Evolutionary conservation across 1,139 yeast species (phyloP).

Genomic region (Suhomyces wounanorum): DNA sequence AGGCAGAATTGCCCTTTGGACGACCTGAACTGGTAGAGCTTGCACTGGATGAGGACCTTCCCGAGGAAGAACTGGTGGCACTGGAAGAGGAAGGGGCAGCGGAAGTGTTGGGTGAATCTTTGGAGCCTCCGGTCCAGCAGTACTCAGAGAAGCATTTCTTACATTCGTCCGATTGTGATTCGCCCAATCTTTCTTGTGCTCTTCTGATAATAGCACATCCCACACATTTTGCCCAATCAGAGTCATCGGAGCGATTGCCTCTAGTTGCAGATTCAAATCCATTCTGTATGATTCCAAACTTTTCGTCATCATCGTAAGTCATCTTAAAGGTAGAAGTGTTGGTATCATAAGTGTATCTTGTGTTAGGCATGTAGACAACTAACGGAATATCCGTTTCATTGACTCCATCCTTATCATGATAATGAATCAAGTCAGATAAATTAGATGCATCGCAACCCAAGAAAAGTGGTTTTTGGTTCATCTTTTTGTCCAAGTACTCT

Average conservation of each 20-base stretch:
- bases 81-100: conserved; percentile 8
- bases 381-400: conserved; percentile 42
- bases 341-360: conserved; percentile 31
- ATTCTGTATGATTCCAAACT: conserved; percentile 33
- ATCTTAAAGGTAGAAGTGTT: conserved; percentile 45
- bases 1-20: conserved; percentile 11
- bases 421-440: conserved; percentile 30
- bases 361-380: conserved; percentile 42
- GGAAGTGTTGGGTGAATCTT: conserved; percentile 19
- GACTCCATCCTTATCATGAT: conserved; percentile 29
- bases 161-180: conserved; percentile 44
- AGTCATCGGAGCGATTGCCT: conserved; percentile 38
- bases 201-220: conserved; percentile 51
- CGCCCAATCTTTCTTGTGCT: conserved; percentile 41
- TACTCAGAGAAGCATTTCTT: conserved; percentile 39
- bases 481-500: conserved; percentile 30
- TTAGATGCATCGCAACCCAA: conserved; percentile 43
- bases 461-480: conserved; percentile 38
- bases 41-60: conserved; percentile 2
- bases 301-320: conserved; percentile 40
- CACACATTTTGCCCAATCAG: conserved; percentile 45
- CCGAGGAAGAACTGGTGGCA: neutral
- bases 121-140: conserved; percentile 40
- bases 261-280: conserved; percentile 44
- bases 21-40: conserved; percentile 6